Conservation (phyloP, 1,284 basidiomycete species). For the Sanghuangporus weigelae region DNA sequence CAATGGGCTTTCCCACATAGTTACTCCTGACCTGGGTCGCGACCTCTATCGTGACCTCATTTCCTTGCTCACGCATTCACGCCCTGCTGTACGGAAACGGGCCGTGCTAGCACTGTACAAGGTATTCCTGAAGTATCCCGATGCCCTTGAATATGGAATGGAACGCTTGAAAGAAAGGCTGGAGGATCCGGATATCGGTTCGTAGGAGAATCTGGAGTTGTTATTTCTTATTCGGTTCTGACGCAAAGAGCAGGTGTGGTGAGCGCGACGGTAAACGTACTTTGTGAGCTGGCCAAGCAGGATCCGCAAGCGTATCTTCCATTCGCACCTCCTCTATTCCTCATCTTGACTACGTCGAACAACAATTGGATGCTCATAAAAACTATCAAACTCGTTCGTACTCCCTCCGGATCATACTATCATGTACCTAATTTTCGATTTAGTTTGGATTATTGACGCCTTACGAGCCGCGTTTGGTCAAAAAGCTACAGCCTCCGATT, state of each 20-base stretch:
- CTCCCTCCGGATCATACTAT: constrained; percentile 1
- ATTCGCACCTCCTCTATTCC: constrained; percentile 90
- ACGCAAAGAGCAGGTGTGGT: constrained; percentile 64
- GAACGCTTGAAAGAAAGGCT: constrained; percentile 77
- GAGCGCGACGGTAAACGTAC: constrained; percentile 87
- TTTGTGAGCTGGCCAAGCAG: constrained; percentile 87
- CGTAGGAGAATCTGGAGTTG: constrained; percentile 21
- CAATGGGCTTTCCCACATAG: constrained; percentile 85
- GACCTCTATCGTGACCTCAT: constrained; percentile 88
- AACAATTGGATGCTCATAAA: constrained; percentile 99
- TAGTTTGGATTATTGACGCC: constrained; percentile 91
- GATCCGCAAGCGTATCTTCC: constrained; percentile 77
- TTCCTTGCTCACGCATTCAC: constrained; percentile 87
- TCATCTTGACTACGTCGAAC: constrained; percentile 87
- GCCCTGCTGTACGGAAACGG: constrained; percentile 83
- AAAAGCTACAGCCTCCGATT: constrained; percentile 90
- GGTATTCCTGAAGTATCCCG: constrained; percentile 74
- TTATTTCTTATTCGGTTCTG: background rate
- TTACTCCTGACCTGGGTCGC: constrained; percentile 83
- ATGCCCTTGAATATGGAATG: constrained; percentile 63
- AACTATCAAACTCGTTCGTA: constrained; percentile 79
- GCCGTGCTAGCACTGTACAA: constrained; percentile 83
- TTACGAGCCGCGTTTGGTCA: constrained; percentile 88
- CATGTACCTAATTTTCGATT: constrained; percentile 81
- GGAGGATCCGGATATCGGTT: constrained; percentile 80